phyloP scores from a whole-genome alignment of 306 rosid genomes.

The Fagus crenata region DNA sequence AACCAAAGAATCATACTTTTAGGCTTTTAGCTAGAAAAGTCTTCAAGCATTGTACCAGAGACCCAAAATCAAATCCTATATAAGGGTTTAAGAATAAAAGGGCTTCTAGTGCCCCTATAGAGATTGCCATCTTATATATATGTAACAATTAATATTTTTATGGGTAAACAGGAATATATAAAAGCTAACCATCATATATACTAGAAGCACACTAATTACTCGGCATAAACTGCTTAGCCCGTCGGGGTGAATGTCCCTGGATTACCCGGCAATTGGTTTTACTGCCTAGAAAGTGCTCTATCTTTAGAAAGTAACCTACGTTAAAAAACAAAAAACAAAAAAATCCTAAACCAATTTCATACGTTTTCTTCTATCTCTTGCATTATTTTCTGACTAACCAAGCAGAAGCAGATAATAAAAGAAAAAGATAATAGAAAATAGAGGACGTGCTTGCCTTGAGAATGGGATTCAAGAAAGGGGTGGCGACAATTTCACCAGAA shows the following conservation, averaged over 20 bases:
- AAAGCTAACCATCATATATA: no score
- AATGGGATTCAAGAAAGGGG: slow-evolving; percentile 68
- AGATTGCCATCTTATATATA: no score
- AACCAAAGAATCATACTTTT: not conserved
- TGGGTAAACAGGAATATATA: no score
- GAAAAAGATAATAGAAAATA: not conserved
- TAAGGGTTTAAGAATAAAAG: not conserved
- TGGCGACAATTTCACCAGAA: slow-evolving; percentile 75
- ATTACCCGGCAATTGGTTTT: no score
- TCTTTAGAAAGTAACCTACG: no score
- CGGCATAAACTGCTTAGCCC: no score
- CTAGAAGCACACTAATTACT: no score
- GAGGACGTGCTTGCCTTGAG: slow-evolving; percentile 63
- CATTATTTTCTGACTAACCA: slow-evolving; percentile 18
- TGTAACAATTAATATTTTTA: no score
- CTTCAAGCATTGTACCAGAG: not conserved
- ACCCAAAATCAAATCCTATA: not conserved
- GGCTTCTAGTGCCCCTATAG: not conserved
- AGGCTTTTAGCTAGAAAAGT: not conserved
- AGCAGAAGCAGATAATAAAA: not conserved
- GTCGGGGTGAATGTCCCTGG: no score
- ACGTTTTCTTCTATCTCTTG: not conserved
- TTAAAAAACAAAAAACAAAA: no score
- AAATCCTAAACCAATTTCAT: not conserved
- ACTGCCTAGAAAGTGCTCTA: no score